phyloP scores from a whole-genome alignment of 768 basidiomycete species.

The Macrolepiota dolichaula region DNA sequence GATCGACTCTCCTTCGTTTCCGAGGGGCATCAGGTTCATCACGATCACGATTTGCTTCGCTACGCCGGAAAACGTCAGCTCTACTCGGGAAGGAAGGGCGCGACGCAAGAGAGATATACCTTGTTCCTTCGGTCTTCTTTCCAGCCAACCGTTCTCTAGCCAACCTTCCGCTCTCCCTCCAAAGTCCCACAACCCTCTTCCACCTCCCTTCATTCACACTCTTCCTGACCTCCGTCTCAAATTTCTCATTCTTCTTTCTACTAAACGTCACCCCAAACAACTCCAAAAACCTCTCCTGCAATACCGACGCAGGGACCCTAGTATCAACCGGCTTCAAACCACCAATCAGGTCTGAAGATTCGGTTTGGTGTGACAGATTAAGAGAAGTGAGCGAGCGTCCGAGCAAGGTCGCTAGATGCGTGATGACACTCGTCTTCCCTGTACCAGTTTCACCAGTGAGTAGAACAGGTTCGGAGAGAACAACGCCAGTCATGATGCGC shows the following conservation, averaged over 20 bases:
- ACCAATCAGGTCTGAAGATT: constrained; percentile 90
- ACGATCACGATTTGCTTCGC: constrained; percentile 11
- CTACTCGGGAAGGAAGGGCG: not conserved
- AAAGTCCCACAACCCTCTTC: constrained; percentile 78
- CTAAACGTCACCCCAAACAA: constrained; percentile 88
- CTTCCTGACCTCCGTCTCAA: constrained; percentile 76
- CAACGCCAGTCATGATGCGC: constrained; percentile 71
- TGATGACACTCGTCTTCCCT: constrained; percentile 92
- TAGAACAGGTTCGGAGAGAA: constrained; percentile 77
- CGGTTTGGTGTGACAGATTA: constrained; percentile 95
- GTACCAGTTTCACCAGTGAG: constrained; percentile 99
- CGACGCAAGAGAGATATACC: constrained; percentile 20
- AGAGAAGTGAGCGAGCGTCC: constrained; percentile 77
- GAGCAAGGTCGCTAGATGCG: constrained; percentile 80
- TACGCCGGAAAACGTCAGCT: constrained; percentile 6
- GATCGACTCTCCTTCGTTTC: constrained; percentile 68
- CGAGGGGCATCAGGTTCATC: constrained; percentile 44
- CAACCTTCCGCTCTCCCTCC: constrained; percentile 73
- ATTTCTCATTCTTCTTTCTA: constrained; percentile 83
- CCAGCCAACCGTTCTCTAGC: constrained; percentile 60
- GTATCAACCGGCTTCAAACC: constrained; percentile 97
- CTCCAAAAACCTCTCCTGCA: constrained; percentile 74
- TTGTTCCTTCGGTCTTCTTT: constrained; percentile 22
- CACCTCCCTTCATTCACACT: constrained; percentile 82
- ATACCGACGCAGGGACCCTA: constrained; percentile 63